These are phyloP conservation scores for Fomitopsis pulvina DNA, from an alignment of 768 basidiomycete genomes.

Conservation along the genomic window DNA sequence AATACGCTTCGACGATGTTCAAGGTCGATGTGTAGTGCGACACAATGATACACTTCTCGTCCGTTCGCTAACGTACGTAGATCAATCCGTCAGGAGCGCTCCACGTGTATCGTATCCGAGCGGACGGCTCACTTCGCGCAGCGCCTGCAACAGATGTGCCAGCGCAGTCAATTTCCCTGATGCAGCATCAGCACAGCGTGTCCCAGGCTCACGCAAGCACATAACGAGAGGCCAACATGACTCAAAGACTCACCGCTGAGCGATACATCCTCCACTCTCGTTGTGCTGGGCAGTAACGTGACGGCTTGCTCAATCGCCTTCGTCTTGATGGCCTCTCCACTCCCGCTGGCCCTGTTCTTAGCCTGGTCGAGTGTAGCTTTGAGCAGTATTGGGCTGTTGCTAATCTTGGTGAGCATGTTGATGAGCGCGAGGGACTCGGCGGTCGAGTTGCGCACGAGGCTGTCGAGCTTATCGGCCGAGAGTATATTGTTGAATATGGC, in stretches of 20 bases:
- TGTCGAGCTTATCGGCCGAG: slow-evolving; percentile 59
- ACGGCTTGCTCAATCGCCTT: slow-evolving; percentile 54
- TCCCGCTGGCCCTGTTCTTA: slow-evolving; percentile 32
- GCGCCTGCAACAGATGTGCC: slow-evolving; percentile 50
- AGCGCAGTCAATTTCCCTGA: slow-evolving; percentile 72
- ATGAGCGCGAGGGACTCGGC: slow-evolving; percentile 79
- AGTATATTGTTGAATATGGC: slow-evolving; percentile 75
- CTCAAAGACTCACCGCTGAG: slow-evolving; percentile 68
- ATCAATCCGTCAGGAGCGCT: background rate
- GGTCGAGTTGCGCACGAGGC: slow-evolving; percentile 62
- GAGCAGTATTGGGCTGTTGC: slow-evolving; percentile 85
- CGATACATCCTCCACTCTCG: slow-evolving; percentile 61
- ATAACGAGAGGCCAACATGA: background rate
- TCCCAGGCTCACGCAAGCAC: background rate
- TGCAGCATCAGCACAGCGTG: background rate
- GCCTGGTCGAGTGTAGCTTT: slow-evolving; percentile 71
- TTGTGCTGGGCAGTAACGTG: slow-evolving; percentile 50
- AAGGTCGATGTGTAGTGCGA: slow-evolving; percentile 97
- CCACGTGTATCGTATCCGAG: no score
- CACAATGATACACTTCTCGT: slow-evolving; percentile 93
- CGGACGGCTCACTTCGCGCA: slow-evolving; percentile 55
- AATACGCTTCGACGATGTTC: slow-evolving; percentile 84
- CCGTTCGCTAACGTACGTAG: slow-evolving; percentile 59
- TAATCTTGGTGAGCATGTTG: slow-evolving; percentile 78
- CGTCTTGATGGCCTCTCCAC: slow-evolving; percentile 35